These are phyloP conservation scores for Mucor lusitanicus DNA, from an alignment of 371 early-diverging fungal genomes.

Conservation along the genomic window DNA sequence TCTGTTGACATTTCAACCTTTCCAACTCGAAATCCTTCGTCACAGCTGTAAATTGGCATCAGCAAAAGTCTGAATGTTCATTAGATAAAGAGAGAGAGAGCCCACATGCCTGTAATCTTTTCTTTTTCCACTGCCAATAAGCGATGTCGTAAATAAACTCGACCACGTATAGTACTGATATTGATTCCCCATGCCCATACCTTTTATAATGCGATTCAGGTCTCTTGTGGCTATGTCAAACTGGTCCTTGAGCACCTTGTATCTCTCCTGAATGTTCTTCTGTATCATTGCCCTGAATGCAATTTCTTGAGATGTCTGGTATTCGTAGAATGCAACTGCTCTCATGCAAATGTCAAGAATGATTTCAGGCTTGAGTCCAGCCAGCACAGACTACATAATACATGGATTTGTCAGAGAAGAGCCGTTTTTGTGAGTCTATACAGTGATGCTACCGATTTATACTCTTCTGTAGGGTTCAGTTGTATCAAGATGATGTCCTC, in stretches of 20 bases:
- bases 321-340: constrained; percentile 76
- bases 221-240: constrained; percentile 45
- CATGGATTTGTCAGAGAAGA: not conserved
- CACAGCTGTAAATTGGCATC: constrained; percentile 25
- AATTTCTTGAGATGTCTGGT: constrained; percentile 74
- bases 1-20: constrained; percentile 49
- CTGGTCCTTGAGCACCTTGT: constrained; percentile 47
- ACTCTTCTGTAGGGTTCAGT: constrained; percentile 75
- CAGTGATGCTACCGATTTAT: constrained; percentile 49
- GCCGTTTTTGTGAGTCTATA: not conserved
- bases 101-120: constrained; percentile 23
- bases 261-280: constrained; percentile 56
- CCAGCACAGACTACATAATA: constrained; percentile 68
- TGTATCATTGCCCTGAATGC: constrained; percentile 59
- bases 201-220: constrained; percentile 51
- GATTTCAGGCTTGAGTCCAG: constrained; percentile 73
- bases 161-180: no score
- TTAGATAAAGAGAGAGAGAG: not conserved
- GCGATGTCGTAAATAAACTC: not conserved
- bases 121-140: constrained; percentile 17
- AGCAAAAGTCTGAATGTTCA: not conserved
- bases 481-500: constrained; percentile 72
- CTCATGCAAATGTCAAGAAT: constrained; percentile 78
- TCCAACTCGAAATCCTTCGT: constrained; percentile 59
- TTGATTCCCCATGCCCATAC: constrained; percentile 27